Conservation (phyloP, 371 early-diverging fungal species). For the Blyttiomyces sp. region DNA sequence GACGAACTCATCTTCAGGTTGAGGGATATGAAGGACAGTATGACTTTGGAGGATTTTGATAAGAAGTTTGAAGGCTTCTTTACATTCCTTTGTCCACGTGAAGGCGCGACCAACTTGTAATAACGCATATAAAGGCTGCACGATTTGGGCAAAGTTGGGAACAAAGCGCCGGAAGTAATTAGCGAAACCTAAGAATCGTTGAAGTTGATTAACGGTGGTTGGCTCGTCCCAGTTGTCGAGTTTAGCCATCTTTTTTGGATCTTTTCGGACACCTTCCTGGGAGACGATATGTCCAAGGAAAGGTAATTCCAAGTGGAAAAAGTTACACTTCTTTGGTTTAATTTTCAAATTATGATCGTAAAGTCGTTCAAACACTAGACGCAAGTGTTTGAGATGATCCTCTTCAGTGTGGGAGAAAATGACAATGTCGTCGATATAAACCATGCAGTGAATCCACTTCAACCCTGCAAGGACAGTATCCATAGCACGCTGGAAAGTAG, state of each 20-base stretch:
- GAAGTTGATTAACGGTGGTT: constrained; percentile 30
- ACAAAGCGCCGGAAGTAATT: constrained; percentile 56
- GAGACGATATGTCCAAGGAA: constrained; percentile 4
- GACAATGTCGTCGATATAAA: constrained; percentile 24
- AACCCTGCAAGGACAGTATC: constrained; percentile 34
- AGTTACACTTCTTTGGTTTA: constrained; percentile 13
- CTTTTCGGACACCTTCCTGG: constrained; percentile 24
- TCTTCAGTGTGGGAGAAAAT: constrained; percentile 32
- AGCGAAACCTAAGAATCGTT: constrained; percentile 49
- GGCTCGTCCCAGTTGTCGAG: constrained; percentile 45
- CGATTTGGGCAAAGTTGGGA: constrained; percentile 34
- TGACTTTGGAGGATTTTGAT: not conserved
- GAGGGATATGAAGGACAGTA: not conserved
- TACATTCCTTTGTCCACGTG: not conserved
- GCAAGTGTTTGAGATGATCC: constrained; percentile 24
- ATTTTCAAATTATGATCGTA: constrained; percentile 29
- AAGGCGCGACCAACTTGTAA: constrained; percentile 13
- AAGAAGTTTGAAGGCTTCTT: not conserved
- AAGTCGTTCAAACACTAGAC: constrained; percentile 32
- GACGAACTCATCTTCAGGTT: constrained; percentile 3
- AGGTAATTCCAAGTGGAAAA: not conserved
- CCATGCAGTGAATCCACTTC: not conserved
- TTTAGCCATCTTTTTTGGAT: constrained; percentile 36
- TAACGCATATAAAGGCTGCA: constrained; percentile 40
- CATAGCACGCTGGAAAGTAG: constrained; percentile 45